These are phyloP conservation scores for Paraurostyla sp. DNA, from an alignment of 73 alveolate genomes.

Conservation along the genomic window DNA sequence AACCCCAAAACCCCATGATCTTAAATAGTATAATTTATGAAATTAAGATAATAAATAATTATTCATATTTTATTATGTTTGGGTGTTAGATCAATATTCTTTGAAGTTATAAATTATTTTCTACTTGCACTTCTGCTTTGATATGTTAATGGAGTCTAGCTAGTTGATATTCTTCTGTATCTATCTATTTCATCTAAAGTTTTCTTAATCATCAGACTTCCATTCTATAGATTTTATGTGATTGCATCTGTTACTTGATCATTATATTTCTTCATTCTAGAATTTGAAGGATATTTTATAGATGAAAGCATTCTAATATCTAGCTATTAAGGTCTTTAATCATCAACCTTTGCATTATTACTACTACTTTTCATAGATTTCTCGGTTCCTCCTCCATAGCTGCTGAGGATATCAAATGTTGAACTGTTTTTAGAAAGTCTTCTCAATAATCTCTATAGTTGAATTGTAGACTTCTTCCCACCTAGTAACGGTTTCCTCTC, in stretches of 20 bases:
- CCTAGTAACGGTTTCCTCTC: neutral
- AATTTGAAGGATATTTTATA: constrained; percentile 19
- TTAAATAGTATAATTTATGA: neutral
- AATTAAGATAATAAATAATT: neutral
- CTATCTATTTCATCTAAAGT: neutral
- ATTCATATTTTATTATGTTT: neutral
- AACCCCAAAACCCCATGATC: neutral
- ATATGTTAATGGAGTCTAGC: neutral
- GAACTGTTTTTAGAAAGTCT: neutral
- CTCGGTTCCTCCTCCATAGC: neutral
- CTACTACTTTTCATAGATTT: neutral
- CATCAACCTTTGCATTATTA: neutral
- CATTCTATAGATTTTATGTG: neutral
- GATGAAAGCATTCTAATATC: constrained; percentile 5
- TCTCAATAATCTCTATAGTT: neutral
- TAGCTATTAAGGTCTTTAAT: neutral
- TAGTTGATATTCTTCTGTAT: constrained; percentile 3
- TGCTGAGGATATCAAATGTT: neutral
- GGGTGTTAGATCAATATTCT: neutral
- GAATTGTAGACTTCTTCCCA: neutral
- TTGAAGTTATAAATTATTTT: neutral
- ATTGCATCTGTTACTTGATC: constrained; percentile 16
- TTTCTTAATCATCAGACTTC: no score
- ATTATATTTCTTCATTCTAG: constrained; percentile 18
- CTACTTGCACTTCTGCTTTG: neutral